These are phyloP conservation scores for Aureobasidium leucospermi DNA, from an alignment of 2,329 filamentous ascomycete genomes.

Conservation along the genomic window DNA sequence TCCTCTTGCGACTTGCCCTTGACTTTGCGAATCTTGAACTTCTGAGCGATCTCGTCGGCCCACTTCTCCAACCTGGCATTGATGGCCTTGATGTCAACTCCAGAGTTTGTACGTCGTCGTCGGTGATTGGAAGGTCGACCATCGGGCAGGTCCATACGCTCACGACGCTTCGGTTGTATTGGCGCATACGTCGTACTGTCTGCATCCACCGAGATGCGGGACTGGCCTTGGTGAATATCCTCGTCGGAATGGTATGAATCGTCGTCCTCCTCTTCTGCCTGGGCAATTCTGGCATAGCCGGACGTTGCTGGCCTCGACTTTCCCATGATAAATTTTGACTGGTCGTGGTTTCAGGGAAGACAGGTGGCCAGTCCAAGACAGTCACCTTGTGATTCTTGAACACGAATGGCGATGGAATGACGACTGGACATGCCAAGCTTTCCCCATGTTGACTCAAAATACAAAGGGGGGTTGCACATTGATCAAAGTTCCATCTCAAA, in stretches of 20 bases:
- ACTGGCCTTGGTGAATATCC: conserved; percentile 28
- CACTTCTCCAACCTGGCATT: conserved; percentile 91
- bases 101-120: conserved; percentile 66
- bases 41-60: conserved; percentile 96
- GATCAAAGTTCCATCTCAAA: background rate
- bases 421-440: background rate
- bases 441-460: background rate
- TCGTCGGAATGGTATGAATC: conserved; percentile 21
- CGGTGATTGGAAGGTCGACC: conserved; percentile 28
- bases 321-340: background rate
- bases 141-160: conserved; percentile 36
- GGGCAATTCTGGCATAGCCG: conserved; percentile 46
- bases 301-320: conserved; percentile 36
- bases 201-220: conserved; percentile 28
- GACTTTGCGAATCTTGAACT: conserved; percentile 81
- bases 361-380: background rate
- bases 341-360: background rate
- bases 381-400: background rate
- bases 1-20: conserved; percentile 70
- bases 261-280: conserved; percentile 44
- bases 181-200: conserved; percentile 34
- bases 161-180: conserved; percentile 38
- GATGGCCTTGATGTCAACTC: conserved; percentile 96
- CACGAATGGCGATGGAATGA: conserved; percentile 4
- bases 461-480: background rate